phyloP scores from a whole-genome alignment of 805 yeast species.

The Ogataea zsoltii region DNA sequence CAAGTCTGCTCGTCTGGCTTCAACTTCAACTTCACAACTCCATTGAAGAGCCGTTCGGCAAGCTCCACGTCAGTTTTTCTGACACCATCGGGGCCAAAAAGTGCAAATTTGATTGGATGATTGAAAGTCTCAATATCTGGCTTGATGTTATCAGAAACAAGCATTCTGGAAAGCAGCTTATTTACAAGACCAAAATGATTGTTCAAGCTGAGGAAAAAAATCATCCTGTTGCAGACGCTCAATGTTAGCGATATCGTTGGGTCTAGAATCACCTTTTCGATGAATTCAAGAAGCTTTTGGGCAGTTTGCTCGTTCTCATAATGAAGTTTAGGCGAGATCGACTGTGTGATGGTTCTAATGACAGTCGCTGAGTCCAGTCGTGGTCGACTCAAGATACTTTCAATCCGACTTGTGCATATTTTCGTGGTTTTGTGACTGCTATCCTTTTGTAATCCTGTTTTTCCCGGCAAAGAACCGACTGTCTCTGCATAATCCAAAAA shows the following conservation, averaged over 20 bases:
- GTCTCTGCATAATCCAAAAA: not conserved
- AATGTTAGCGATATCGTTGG: not conserved
- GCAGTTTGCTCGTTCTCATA: no score
- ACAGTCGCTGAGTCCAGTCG: no score
- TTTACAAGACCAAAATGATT: constrained; percentile 2
- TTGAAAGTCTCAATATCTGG: constrained; percentile 8
- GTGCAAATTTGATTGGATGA: not conserved
- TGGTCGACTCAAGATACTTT: no score
- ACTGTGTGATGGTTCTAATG: no score
- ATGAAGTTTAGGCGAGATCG: no score
- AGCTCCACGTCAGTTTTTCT: not conserved
- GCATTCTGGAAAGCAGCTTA: constrained; percentile 8
- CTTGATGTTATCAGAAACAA: not conserved
- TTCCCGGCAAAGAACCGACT: no score
- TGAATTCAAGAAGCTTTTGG: not conserved
- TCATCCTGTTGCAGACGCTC: constrained; percentile 5
- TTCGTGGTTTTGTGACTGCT: no score
- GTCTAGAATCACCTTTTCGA: not conserved
- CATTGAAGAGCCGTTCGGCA: constrained; percentile 3
- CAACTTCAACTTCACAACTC: constrained; percentile 2
- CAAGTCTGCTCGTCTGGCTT: constrained; percentile 11
- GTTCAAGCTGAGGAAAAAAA: not conserved
- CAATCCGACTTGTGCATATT: no score
- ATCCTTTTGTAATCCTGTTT: no score
- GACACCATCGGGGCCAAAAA: not conserved